Base-by-base conservation (phyloP, 2,329 filamentous ascomycete genomes). In the Rutstroemia sp. region DNA sequence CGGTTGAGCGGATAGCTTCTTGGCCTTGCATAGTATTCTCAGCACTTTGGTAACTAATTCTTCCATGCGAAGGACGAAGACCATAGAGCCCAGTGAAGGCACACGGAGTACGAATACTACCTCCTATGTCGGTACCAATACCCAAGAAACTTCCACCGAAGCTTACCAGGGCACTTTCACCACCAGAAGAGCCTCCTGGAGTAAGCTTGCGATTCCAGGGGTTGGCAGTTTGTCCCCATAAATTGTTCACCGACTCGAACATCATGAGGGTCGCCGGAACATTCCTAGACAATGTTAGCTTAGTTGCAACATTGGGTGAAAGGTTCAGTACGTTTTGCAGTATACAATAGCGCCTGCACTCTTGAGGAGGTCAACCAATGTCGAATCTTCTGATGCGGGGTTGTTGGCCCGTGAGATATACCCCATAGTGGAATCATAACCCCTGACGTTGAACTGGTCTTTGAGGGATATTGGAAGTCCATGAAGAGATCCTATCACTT, bases 391-490 rank as follows among this genome's bases (percentile, higher is more conserved):
- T 58, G 87, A 81, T 52, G 77, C 74, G 23, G 87, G 88, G 72
- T 89, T 94, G 1, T 89, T 90, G 1, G 95, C 85, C 9, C 82
- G 86, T n/a, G 82, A 82, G 69, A 96, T 90, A 64, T 90, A 95
- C 8, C 49, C 49, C n/a, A 51, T 41, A n/a, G 49, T 51, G 9
- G 37, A 25, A 19, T 42, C 49, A 16, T 23, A 10, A 17, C 89
- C 91, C 56, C 82, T 85, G 10, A 95, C 86, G n/a, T 85, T 79
- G 58, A 95, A 80, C 1, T 81, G 81, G 60, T 84, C 91, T 68
- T 96, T 21, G 23, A 37, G 50, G 38, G 14, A 34, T 7, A 53
- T 46, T 19, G 51, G 51, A 2, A 53, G 39, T 14, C 51, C 51
- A 37, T 53, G 51, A 16, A 60, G 76, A 3, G 79, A 67, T 3